A percentile compares a stretch with the other conserved stretches of the same genome.
phyloP scores from a whole-genome alignment of 192 early-diverging fungal species.

The Entomortierella parvispora region DNA sequence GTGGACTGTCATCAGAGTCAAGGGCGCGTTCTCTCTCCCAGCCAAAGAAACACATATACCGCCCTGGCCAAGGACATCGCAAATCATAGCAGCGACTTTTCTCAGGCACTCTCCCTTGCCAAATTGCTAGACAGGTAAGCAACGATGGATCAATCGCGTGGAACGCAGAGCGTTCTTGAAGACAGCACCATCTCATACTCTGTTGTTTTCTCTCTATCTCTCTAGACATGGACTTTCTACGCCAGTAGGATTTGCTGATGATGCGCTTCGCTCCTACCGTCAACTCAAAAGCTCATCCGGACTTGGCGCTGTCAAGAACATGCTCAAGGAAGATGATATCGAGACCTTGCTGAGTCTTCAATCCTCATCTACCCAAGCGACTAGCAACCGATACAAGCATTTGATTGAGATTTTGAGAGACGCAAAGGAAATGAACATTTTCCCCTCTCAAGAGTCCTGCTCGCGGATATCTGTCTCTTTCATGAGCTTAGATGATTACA shows the following conservation, averaged over 20 bases:
- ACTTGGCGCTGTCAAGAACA: constrained; percentile 8
- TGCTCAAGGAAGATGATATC: constrained; percentile 16
- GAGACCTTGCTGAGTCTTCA: constrained; percentile 34
- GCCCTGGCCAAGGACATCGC: constrained; percentile 36
- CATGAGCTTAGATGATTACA: constrained; percentile 18
- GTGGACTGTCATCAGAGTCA: constrained; percentile 31
- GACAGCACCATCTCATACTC: not conserved
- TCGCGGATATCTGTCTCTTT: constrained; percentile 39
- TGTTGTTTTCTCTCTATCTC: too few species aligned
- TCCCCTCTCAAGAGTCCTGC: constrained; percentile 27
- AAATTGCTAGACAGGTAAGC: constrained; percentile 38
- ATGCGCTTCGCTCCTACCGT: constrained; percentile 27
- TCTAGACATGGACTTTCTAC: constrained; percentile 33
- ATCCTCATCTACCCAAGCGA: constrained; percentile 5
- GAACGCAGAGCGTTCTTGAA: not conserved
- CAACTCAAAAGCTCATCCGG: constrained; percentile 24
- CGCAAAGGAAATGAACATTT: constrained; percentile 43
- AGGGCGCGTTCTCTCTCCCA: constrained; percentile 11
- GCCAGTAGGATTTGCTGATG: constrained; percentile 26
- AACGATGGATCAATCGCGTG: too few species aligned
- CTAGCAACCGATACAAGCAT: constrained; percentile 25
- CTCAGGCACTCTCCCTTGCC: constrained; percentile 32
- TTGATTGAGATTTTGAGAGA: constrained; percentile 50
- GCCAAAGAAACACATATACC: constrained; percentile 19
- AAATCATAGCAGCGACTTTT: constrained; percentile 44